Conservation (phyloP, 1,284 basidiomycete species). For the Erythrobasidium hasegawianum region DNA sequence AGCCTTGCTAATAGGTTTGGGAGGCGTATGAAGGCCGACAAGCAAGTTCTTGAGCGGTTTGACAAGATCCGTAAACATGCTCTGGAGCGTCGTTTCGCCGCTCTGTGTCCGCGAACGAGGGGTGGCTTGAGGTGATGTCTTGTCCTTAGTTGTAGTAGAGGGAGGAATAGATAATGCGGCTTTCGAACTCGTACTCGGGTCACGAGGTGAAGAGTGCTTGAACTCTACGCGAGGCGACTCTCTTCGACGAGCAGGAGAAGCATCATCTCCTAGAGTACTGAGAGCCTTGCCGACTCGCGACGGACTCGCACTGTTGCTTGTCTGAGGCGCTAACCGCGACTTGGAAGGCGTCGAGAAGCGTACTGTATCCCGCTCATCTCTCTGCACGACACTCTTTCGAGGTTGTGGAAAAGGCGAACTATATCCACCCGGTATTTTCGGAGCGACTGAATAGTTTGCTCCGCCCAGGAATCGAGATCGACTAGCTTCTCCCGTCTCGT, state of each 20-base stretch:
- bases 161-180: background rate
- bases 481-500: background rate
- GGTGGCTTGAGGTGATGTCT: background rate
- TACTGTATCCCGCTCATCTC: background rate
- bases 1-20: background rate
- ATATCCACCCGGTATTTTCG: constrained; percentile 14
- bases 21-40: background rate
- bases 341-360: background rate
- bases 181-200: background rate
- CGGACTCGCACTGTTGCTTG: background rate
- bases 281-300: constrained; percentile 5
- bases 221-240: background rate
- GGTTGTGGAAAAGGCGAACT: constrained; percentile 25
- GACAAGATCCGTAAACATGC: constrained; percentile 12
- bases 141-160: background rate
- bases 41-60: constrained; percentile 15
- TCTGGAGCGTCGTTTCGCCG: constrained; percentile 2
- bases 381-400: background rate
- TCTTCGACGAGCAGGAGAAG: background rate
- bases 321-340: background rate
- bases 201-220: background rate
- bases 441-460: background rate
- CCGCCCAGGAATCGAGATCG: background rate
- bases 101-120: background rate
- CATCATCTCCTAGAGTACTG: background rate